phyloP scores from a whole-genome alignment of 1,284 basidiomycete species.

The Tylopilus orsonianus region DNA sequence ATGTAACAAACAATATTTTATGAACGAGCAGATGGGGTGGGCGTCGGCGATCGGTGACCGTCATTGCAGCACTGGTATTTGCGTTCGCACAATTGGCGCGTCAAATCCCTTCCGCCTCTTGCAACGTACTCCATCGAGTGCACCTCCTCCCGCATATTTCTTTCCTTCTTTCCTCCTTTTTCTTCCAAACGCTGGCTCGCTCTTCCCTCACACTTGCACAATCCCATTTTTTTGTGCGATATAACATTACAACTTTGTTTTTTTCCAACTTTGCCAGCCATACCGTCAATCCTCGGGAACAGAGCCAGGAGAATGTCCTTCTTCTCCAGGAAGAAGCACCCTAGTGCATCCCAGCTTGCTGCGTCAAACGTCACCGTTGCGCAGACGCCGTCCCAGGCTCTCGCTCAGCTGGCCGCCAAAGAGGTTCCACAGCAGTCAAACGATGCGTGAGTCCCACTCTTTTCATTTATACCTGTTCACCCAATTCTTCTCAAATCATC shows the following conservation, averaged over 20 bases:
- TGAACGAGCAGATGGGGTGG: neutral
- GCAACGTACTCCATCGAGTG: conserved; percentile 15
- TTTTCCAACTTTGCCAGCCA: conserved; percentile 40
- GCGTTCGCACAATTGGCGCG: conserved; percentile 17
- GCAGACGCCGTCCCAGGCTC: conserved; percentile 63
- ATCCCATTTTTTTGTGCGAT: conserved; percentile 13
- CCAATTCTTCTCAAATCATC: conserved; percentile 3
- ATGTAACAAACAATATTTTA: conserved; percentile 7
- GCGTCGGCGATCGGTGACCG: neutral
- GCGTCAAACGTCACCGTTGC: conserved; percentile 50
- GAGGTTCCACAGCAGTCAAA: conserved; percentile 28
- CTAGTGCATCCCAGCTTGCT: conserved; percentile 39
- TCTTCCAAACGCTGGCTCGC: conserved; percentile 29
- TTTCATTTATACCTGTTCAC: conserved; percentile 11
- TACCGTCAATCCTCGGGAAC: conserved; percentile 54
- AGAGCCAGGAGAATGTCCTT: conserved; percentile 81
- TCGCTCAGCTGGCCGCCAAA: conserved; percentile 52
- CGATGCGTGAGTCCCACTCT: conserved; percentile 42
- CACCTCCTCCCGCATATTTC: conserved; percentile 2
- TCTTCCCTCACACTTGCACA: conserved; percentile 9
- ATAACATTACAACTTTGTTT: conserved; percentile 16
- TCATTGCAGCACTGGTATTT: neutral
- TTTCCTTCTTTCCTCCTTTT: conserved; percentile 12
- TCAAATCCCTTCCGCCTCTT: conserved; percentile 18
- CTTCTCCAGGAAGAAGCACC: conserved; percentile 82